These are phyloP conservation scores for Syncephalastrum monosporum DNA, from an alignment of 371 early-diverging fungal genomes.

Conservation along the genomic window DNA sequence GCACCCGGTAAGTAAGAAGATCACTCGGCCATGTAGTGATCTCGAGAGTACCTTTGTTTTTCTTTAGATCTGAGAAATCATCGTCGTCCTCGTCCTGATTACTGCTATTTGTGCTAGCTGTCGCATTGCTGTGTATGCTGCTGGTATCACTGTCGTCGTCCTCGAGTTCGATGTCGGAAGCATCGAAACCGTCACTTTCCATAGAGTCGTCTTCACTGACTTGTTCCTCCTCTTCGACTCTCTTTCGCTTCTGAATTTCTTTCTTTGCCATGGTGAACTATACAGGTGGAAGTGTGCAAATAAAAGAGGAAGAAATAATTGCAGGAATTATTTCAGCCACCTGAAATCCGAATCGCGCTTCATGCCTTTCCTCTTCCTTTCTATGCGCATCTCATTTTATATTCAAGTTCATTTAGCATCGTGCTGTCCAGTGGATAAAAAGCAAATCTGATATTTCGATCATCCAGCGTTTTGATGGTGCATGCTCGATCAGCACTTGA, in stretches of 20 bases:
- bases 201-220: slow-evolving; percentile 20
- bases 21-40: background rate
- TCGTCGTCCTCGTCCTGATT: slow-evolving; percentile 20
- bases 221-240: slow-evolving; percentile 14
- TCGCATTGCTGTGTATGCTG: slow-evolving; percentile 8
- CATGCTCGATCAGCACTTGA: no score
- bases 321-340: no score
- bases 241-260: no score
- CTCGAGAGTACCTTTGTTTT: slow-evolving; percentile 11
- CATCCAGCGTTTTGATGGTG: no score
- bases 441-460: no score
- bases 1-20: background rate
- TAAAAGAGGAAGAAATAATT: no score
- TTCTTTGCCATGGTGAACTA: no score
- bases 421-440: no score
- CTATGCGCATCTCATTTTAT: background rate
- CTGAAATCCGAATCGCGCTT: no score
- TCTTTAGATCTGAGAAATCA: slow-evolving; percentile 20
- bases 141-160: slow-evolving; percentile 16
- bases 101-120: slow-evolving; percentile 11
- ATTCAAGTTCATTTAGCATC: no score
- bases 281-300: no score
- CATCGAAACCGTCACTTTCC: slow-evolving; percentile 19
- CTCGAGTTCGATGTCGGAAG: slow-evolving; percentile 21
- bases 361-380: slow-evolving; percentile 15